Conservation (phyloP, 371 early-diverging fungal genomes). For the Actinomucor elegans region DNA sequence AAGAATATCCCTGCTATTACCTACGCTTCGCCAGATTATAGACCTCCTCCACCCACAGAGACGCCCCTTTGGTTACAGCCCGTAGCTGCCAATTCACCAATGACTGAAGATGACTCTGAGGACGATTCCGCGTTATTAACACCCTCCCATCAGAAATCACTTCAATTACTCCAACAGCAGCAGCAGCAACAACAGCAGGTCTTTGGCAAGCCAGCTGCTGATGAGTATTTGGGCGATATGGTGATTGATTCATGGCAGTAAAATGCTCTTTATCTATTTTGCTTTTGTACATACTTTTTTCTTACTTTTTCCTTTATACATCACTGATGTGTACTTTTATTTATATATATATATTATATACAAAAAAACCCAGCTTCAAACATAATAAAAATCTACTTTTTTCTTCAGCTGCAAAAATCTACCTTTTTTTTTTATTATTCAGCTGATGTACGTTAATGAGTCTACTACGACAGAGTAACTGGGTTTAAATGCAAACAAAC, state of each 20-base stretch:
- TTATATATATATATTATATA: no score
- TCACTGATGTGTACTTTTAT: no score
- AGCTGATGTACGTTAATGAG: no score
- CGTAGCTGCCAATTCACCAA: slow-evolving; percentile 13
- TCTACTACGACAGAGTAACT: no score
- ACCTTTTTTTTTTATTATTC: not conserved
- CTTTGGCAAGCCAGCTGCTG: not conserved
- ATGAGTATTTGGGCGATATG: slow-evolving; percentile 11
- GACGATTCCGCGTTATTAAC: slow-evolving; percentile 18
- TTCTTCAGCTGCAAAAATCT: not conserved
- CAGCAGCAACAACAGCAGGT: slow-evolving; percentile 1
- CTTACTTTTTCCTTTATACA: no score
- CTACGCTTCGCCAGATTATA: slow-evolving; percentile 33
- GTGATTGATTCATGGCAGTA: slow-evolving; percentile 11
- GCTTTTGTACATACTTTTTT: slow-evolving; percentile 1
- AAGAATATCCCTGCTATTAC: slow-evolving; percentile 28
- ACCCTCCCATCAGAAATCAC: slow-evolving; percentile 9
- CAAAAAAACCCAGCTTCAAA: no score
- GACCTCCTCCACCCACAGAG: slow-evolving; percentile 29
- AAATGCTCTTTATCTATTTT: not conserved
- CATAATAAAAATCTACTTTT: no score
- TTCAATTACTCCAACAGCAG: slow-evolving; percentile 7
- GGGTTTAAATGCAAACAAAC: no score
- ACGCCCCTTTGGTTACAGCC: slow-evolving; percentile 28
- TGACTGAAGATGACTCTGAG: slow-evolving; percentile 24